Evolutionary conservation across 2,329 filamentous ascomycete genomes (phyloP), one percentile per base, ranked within the genome.

Genomic region (Trichophyton verrucosum): DNA sequence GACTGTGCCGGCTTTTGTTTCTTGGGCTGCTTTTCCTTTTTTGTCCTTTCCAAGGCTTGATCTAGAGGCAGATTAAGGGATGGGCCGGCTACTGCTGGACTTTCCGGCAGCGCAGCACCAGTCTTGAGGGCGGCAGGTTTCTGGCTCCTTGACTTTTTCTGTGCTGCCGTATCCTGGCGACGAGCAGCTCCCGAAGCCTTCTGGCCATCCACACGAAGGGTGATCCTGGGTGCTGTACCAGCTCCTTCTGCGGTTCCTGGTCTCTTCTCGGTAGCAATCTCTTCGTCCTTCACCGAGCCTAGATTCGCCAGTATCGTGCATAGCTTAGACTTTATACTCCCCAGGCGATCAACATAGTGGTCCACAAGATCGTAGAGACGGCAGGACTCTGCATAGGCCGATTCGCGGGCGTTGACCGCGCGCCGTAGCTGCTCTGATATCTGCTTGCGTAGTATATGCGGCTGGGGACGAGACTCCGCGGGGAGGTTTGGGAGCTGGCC

Each of bases 281-380:
- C 73, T 66, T 61, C 60, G 2, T 56, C 27, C 30, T 22, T 33
- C 27, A 46, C 44, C 24, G 76, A 74, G 2, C 70, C 72, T 38
- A 80, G 82, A 1, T 81, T 82, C n/a, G 40, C 40, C 27, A 47
- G 44, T 56, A 86, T 77, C 9, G 81, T 79, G 63, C 84, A 78
- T 20, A 86, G 77, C 72, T 86, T 86, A 66, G 79, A 77, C 61
- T 79, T 81, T 66, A 86, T 85, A 61, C 80, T 79, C 58, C 78
- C 78, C 57, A 86, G 71, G 55, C 82, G 78, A 65, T 80, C 79
- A 65, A 80, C 77, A 68, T 83, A 80, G 66, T 80, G 78, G 68
- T 83, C 77, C 5, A 82, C 78, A 47, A 81, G 79, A 68, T 84
- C 81, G 69, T 79, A 79, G 24, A 84, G 72, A 22, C 82, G 78